These are phyloP conservation scores for Russula emetica DNA, from an alignment of 768 basidiomycete genomes.

Conservation along the genomic window DNA sequence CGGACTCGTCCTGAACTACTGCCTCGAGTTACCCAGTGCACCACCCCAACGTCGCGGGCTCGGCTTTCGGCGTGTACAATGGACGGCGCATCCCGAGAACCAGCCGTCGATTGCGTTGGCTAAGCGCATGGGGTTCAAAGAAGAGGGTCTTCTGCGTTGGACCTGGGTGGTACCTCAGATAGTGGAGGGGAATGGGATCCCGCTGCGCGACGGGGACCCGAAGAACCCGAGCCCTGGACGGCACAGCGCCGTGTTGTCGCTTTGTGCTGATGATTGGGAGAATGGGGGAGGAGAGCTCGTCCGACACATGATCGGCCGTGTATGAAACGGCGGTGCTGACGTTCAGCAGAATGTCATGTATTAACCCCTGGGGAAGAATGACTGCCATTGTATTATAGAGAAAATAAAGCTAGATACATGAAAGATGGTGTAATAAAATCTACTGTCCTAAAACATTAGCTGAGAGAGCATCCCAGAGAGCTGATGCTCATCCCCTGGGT, in stretches of 20 bases:
- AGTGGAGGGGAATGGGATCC: slow-evolving; percentile 10
- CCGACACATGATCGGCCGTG: slow-evolving; percentile 33
- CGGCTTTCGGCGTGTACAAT: slow-evolving; percentile 45
- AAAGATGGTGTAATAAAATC: no score
- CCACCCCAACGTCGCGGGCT: slow-evolving; percentile 33
- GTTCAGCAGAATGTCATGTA: not conserved
- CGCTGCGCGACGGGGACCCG: slow-evolving; percentile 32
- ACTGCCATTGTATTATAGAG: no score
- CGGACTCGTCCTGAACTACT: slow-evolving; percentile 40
- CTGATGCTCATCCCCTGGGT: no score
- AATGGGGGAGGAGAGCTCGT: slow-evolving; percentile 38
- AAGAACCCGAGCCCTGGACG: slow-evolving; percentile 37
- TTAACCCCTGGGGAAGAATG: no score
- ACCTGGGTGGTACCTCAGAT: slow-evolving; percentile 33
- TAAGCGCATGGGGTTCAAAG: slow-evolving; percentile 44
- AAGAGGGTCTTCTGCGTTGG: slow-evolving; percentile 44
- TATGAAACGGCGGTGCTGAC: not conserved
- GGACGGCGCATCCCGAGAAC: slow-evolving; percentile 40
- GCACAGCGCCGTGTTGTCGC: slow-evolving; percentile 46
- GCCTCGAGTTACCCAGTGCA: slow-evolving; percentile 31
- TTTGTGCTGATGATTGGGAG: slow-evolving; percentile 65
- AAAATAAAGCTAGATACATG: no score
- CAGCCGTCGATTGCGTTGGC: slow-evolving; percentile 39
- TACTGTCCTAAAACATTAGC: no score
- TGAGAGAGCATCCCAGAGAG: no score